phyloP scores from a whole-genome alignment of 1,284 basidiomycete species.

The Cutaneotrichosporon sp. region DNA sequence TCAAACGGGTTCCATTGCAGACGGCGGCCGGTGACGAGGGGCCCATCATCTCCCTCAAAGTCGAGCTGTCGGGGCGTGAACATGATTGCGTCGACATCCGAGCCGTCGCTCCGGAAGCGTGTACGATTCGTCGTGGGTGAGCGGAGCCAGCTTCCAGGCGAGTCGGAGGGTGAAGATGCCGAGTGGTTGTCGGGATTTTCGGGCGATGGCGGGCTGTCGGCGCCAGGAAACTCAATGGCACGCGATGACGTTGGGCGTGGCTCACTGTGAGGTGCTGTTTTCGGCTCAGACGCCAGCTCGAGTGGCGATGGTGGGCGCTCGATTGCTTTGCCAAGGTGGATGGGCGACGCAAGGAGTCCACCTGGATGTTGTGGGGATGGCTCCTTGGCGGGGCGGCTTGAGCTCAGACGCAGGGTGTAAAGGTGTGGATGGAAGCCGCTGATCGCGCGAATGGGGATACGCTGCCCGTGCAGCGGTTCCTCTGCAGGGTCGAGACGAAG shows the following conservation, averaged over 20 bases:
- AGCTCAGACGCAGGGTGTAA: not conserved
- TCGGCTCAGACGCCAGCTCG: not conserved
- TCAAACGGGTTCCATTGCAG: conserved; percentile 5
- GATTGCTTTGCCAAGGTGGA: not conserved
- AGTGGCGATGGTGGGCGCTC: not conserved
- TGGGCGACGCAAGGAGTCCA: not conserved
- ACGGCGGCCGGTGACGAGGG: not conserved
- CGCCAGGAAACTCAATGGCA: not conserved
- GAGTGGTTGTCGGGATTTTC: not conserved
- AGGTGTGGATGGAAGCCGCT: not conserved
- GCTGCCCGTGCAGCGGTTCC: not conserved
- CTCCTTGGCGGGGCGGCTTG: too few relatives aligned
- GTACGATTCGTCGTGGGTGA: not conserved
- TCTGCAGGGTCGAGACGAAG: not conserved
- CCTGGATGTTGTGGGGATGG: not conserved
- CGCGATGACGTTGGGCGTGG: not conserved
- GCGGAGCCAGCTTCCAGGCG: not conserved
- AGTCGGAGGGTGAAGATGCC: not conserved
- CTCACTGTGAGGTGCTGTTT: not conserved
- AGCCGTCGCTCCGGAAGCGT: not conserved
- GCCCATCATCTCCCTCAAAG: not conserved
- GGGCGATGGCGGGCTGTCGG: not conserved
- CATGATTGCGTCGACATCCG: conserved; percentile 2
- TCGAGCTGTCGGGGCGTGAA: conserved; percentile 6
- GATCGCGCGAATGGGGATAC: not conserved